Evolutionary conservation across 306 rosid species (phyloP), one percentile per base, ranked within the genome.

Genomic region (Aeschynomene evenia): DNA sequence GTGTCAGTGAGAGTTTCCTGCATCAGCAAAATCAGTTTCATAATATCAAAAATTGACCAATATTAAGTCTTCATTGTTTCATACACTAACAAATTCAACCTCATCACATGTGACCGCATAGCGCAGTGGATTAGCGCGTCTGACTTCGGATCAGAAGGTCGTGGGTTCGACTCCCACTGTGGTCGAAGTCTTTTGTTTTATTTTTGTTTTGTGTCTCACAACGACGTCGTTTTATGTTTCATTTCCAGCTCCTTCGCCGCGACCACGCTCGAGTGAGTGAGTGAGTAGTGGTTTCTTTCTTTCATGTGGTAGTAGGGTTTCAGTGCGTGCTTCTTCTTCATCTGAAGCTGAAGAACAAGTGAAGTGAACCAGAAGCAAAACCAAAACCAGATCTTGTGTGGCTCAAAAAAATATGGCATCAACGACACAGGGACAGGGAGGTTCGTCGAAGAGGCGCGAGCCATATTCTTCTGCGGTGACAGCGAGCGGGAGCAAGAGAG

Each of bases 81-180:
- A 28, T 28, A 28, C n/a, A n/a, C n/a, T n/a, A n/a, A n/a, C n/a
- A n/a, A n/a, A n/a, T n/a, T n/a, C n/a, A n/a, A n/a, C n/a, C n/a
- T 28, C 5, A 0, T 7, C n/a, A 37, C 13, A 10, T 0, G 5
- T 3, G 77, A 72, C 87, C 89, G 91, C 91, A 87, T 87, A 87
- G 87, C 87, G 89, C 89, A 84, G 91, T 84, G 91, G 88, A 84
- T 86, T 86, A 81, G 87, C 87, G 84, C 88, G 88, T 86, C 88
- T 84, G 88, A 86, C 88, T 84, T 86, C 87, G 88, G 87, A 84
- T 86, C 84, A 83, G 90, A 85, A 85, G 87, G 90, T 77, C 90
- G 90, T 82, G 84, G 85, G 85, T 83, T 82, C 84, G 84, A 85
- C 89, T 82, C 90, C 87, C 84, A 85, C 87, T 85, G 87, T 85